These are phyloP conservation scores for Ehretia macrophylla DNA, from an alignment of 257 asterid species.

Conservation along the genomic window DNA sequence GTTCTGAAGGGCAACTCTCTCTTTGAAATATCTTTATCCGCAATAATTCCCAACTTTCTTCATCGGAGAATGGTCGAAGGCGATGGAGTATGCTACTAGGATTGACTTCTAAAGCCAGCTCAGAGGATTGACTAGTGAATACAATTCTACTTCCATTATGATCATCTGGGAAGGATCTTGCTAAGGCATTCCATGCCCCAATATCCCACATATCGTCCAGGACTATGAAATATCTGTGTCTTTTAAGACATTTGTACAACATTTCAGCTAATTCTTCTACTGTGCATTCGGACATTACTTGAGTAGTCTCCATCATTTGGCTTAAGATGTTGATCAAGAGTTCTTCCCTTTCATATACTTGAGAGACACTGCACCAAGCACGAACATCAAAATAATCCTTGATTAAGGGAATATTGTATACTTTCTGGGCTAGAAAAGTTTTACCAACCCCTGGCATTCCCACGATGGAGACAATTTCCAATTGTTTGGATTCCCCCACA, in stretches of 20 bases:
- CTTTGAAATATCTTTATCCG: no score
- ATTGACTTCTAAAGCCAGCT: constrained; percentile 6
- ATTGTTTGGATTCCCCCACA: not conserved
- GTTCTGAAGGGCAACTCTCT: not conserved
- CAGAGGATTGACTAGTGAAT: not conserved
- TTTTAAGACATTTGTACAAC: not conserved
- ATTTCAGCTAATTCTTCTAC: constrained; percentile 5
- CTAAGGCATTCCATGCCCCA: not conserved
- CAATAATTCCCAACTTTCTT: constrained; percentile 20
- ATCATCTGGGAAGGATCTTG: not conserved
- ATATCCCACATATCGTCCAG: not conserved
- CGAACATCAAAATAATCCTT: not conserved
- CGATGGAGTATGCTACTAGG: not conserved
- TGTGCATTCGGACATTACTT: not conserved
- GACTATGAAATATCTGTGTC: not conserved
- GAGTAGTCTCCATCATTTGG: not conserved
- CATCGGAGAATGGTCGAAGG: not conserved
- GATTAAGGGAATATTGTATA: not conserved
- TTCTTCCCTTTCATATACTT: not conserved
- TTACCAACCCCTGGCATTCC: not conserved
- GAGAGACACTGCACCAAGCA: not conserved
- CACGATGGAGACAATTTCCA: not conserved
- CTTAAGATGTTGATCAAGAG: not conserved
- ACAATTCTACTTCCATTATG: constrained; percentile 12
- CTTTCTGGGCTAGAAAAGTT: not conserved